phyloP scores from a whole-genome alignment of 2,329 filamentous ascomycete genomes.

The Eutypa lata region DNA sequence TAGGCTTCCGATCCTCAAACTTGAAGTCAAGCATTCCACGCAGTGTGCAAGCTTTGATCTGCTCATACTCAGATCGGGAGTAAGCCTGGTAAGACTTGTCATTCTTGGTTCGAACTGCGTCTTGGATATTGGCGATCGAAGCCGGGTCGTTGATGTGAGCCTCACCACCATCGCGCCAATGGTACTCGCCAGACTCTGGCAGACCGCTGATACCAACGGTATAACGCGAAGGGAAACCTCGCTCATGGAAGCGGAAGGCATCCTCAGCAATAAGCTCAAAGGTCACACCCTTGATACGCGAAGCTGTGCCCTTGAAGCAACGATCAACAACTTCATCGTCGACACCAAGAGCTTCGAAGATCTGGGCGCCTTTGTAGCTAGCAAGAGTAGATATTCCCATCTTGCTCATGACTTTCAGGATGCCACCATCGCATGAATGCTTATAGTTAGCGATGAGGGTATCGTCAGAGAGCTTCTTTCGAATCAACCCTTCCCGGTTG shows the following conservation, averaged over 20 bases:
- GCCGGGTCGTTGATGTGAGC: slow-evolving; percentile 92
- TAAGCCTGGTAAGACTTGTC: slow-evolving; percentile 98
- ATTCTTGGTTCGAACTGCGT: slow-evolving; percentile 94
- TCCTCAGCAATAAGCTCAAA: slow-evolving; percentile 93
- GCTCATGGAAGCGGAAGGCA: slow-evolving; percentile 91
- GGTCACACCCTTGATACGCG: slow-evolving; percentile 89
- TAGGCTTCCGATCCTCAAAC: slow-evolving; percentile 79
- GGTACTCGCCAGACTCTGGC: slow-evolving; percentile 91
- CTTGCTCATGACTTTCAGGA: slow-evolving; percentile 98
- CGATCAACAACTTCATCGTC: slow-evolving; percentile 89
- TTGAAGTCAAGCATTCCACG: slow-evolving; percentile 94
- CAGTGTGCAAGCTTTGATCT: slow-evolving; percentile 94
- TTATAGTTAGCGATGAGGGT: slow-evolving; percentile 93
- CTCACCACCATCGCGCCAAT: slow-evolving; percentile 96
- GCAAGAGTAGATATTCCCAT: slow-evolving; percentile 98
- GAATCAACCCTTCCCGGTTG: slow-evolving; percentile 87
- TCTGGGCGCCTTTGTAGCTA: slow-evolving; percentile 96
- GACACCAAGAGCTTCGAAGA: slow-evolving; percentile 92
- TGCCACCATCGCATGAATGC: slow-evolving; percentile 92
- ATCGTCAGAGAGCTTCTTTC: slow-evolving; percentile 81
- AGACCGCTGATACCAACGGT: slow-evolving; percentile 77
- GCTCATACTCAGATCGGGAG: slow-evolving; percentile 87
- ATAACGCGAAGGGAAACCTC: slow-evolving; percentile 78
- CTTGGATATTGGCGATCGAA: slow-evolving; percentile 94
- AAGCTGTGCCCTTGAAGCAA: slow-evolving; percentile 92